phyloP scores from a whole-genome alignment of 768 basidiomycete species.

The Boletus sp. region DNA sequence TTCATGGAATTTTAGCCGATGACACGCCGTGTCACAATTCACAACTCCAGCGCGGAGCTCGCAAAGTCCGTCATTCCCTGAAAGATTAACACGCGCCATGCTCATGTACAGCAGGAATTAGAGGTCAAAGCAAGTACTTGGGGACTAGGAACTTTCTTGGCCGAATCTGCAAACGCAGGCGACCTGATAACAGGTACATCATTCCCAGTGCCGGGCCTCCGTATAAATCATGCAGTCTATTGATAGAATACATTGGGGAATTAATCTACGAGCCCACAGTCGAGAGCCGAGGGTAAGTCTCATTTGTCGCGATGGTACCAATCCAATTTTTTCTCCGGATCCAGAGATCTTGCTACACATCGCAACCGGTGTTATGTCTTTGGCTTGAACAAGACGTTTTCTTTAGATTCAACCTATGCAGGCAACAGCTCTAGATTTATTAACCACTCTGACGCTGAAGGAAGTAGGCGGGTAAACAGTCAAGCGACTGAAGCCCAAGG shows the following conservation, averaged over 20 bases:
- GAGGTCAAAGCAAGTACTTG: constrained; percentile 43
- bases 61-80: constrained; percentile 37
- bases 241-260: constrained; percentile 66
- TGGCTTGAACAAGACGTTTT: constrained; percentile 41
- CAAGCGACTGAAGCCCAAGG: constrained; percentile 33
- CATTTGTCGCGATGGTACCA: background rate
- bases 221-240: background rate
- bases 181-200: constrained; percentile 47
- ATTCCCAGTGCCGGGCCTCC: background rate
- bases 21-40: constrained; percentile 45
- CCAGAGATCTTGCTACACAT: constrained; percentile 44
- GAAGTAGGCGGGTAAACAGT: constrained; percentile 37
- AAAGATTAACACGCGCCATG: background rate
- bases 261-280: constrained; percentile 48
- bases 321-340: background rate
- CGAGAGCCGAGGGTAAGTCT: constrained; percentile 48
- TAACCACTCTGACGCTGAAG: constrained; percentile 46
- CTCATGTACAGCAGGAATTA: constrained; percentile 32
- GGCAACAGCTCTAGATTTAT: constrained; percentile 70
- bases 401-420: constrained; percentile 52
- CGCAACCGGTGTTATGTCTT: constrained; percentile 62
- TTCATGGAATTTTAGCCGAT: constrained; percentile 21
- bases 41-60: constrained; percentile 42
- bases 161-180: constrained; percentile 39
- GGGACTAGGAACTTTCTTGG: constrained; percentile 55